Evolutionary conservation across 2,329 filamentous ascomycete species (phyloP), one percentile per base, ranked within the genome.

Genomic region (Mycocentrospora acerina): DNA sequence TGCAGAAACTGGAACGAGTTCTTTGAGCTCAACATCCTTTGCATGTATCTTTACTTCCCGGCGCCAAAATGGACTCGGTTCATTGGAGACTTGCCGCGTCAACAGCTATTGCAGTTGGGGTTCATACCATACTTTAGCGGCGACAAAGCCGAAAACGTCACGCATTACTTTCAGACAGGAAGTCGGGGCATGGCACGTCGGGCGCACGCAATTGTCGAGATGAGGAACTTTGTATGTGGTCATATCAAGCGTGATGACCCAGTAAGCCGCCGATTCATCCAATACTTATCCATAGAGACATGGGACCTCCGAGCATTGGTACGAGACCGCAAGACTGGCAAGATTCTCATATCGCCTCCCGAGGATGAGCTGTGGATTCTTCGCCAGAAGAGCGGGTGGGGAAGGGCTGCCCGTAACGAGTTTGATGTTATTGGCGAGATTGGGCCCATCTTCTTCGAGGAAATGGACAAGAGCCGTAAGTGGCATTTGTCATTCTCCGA

Each of bases 1-100:
- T 76, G 73, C 46, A 67, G 72, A 17, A 72, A 73, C 51, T 77
- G 73, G 74, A 69, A 73, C 27, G 74, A 77, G 48, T 74, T 76
- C 48, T 74, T 68, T 37, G 69, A 76, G 46, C 55, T 77, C 14
- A 73, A 71, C 38, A 68, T 71, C 27, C 61, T 76, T 3, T 66
- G 70, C 7, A 41, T 66, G 8, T 72, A 71, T 57, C 61, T 71
- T 29, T 77, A 71, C 45, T 77, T 77, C 32, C 74, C 73, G 0
- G 69, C 68, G 2, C 61, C 68, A 10, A 71, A 72, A 42, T 76
- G 72, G 72, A 57, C 62, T 1, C 59, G 55, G 4, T 75, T 70
- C 64, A 60, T 67, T 13, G 64, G 69, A 6, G 67, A 71, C 49
- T 39, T 55, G 4, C 35, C 63, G 4, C 64, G 64, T 16, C 62